These are phyloP conservation scores for Sphagnum tenellum DNA, from an alignment of 225 moss, liverwort and hornwort genomes.

Conservation along the genomic window DNA sequence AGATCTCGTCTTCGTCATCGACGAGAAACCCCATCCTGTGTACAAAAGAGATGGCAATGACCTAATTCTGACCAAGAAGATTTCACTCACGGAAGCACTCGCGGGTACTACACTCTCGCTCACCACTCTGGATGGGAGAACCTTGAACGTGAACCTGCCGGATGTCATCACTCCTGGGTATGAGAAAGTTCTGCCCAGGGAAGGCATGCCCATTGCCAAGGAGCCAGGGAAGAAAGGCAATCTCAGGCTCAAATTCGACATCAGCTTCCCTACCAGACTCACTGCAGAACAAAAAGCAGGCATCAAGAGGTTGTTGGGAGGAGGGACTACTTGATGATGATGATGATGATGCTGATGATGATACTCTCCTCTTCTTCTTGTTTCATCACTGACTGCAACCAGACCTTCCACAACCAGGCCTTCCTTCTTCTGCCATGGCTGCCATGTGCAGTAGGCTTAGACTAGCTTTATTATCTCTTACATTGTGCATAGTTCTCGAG, in stretches of 20 bases:
- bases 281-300: slow-evolving; percentile 34
- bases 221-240: slow-evolving; percentile 49
- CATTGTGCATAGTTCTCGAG: too few relatives aligned
- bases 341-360: too few relatives aligned
- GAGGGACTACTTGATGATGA: background rate
- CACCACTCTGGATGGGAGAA: slow-evolving; percentile 44
- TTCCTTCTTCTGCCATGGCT: too few relatives aligned
- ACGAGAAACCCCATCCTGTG: slow-evolving; percentile 47
- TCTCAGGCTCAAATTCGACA: slow-evolving; percentile 53
- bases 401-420: too few relatives aligned
- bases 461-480: too few relatives aligned
- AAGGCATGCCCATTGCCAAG: slow-evolving; percentile 58
- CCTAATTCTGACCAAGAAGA: slow-evolving; percentile 46
- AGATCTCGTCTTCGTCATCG: slow-evolving; percentile 56
- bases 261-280: slow-evolving; percentile 42
- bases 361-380: too few relatives aligned
- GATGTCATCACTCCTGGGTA: slow-evolving; percentile 38
- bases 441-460: too few relatives aligned
- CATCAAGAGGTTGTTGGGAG: slow-evolving; percentile 41
- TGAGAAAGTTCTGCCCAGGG: slow-evolving; percentile 46
- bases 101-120: slow-evolving; percentile 49
- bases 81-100: slow-evolving; percentile 31
- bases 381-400: too few relatives aligned
- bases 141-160: slow-evolving; percentile 34
- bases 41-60: slow-evolving; percentile 60